Base-by-base conservation (phyloP, 2,329 filamentous ascomycete species). In the Hypomyces rosellus region DNA sequence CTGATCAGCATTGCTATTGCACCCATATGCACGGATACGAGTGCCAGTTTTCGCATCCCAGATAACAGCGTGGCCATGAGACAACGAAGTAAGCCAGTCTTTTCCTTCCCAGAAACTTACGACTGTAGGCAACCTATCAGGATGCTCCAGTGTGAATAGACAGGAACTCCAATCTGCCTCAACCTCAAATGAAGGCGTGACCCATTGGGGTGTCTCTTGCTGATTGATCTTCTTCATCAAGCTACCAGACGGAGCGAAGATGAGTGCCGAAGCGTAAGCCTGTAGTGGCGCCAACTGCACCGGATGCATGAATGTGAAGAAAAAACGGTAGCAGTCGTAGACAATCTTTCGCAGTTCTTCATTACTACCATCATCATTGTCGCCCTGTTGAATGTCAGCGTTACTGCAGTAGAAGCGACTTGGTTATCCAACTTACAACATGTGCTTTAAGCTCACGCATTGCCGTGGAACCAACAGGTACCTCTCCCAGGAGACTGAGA, bases 281-380 rank as follows among this genome's bases (percentile, higher is more conserved):
- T 71, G 67, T 2, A 63, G 55, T 33, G 67, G 60, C 15, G 56
- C 44, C 2, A 51, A 56, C 39, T 65, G 53, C 36, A 70, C 63
- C 15, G 57, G 34, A 42, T 36, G 34, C 58, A 57, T 60, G 49
- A 53, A 46, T 52, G 51, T 46, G 8, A 55, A 46, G 37, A 63
- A 54, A 57, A 65, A 69, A 51, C 64, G 62, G n/a, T 52, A 56
- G 12, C 60, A 52, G 45, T 71, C 64, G 33, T 48, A 59, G 45
- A 65, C 14, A 11, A 63, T 57, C 1, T 8, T 18, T 13, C 30
- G 20, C 12, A 51, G 25, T 5, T 39, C 18, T 41, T 41, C 1
- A 12, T 15, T 2, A 3, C 3, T 20, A 20, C 20, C 5, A 20
- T 5, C 20, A 20, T 20, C 14, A 34, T 43, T 5, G 2, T 43